Evolutionary conservation across 108 stramenopile species (phyloP).

Genomic region (Aurantiochytrium sp.): DNA sequence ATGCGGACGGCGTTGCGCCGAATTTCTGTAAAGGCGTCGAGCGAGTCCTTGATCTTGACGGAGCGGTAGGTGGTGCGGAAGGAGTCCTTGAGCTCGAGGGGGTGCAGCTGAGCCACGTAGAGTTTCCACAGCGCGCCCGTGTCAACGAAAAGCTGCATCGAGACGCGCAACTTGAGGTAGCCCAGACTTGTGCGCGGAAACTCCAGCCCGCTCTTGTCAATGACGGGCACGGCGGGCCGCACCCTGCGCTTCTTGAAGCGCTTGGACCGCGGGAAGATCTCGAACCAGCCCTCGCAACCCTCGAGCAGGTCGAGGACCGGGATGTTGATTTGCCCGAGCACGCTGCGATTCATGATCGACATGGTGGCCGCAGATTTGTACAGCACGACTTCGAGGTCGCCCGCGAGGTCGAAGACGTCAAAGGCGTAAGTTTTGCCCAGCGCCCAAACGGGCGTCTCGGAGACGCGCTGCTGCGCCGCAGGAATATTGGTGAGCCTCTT

Average conservation of each 20-base stretch:
- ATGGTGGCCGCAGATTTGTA: not conserved
- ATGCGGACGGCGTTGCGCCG: not conserved
- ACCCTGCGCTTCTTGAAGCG: not conserved
- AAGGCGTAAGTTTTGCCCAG: not conserved
- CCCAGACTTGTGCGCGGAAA: not conserved
- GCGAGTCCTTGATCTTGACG: not conserved
- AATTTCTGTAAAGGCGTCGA: not conserved
- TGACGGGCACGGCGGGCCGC: not conserved
- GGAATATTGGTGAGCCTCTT: not conserved
- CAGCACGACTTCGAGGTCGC: not conserved
- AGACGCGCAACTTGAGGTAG: not conserved
- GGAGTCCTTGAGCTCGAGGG: not conserved
- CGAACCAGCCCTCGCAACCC: not conserved
- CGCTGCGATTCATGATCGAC: not conserved
- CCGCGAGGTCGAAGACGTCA: not conserved
- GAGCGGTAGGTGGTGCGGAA: not conserved
- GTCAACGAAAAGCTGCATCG: not conserved
- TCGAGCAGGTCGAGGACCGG: not conserved
- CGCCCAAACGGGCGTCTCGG: not conserved
- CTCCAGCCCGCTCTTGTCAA: not conserved
- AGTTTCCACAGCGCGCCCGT: not conserved
- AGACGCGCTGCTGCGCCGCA: not conserved
- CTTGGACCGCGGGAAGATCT: not conserved
- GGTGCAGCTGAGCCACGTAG: not conserved
- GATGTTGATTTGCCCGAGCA: not conserved